A percentile compares a stretch with the other conserved stretches of the same genome.
Evolutionary conservation across 495 filamentous ascomycete genomes (phyloP).

Genomic region (Annulohypoxylon moriforme): DNA sequence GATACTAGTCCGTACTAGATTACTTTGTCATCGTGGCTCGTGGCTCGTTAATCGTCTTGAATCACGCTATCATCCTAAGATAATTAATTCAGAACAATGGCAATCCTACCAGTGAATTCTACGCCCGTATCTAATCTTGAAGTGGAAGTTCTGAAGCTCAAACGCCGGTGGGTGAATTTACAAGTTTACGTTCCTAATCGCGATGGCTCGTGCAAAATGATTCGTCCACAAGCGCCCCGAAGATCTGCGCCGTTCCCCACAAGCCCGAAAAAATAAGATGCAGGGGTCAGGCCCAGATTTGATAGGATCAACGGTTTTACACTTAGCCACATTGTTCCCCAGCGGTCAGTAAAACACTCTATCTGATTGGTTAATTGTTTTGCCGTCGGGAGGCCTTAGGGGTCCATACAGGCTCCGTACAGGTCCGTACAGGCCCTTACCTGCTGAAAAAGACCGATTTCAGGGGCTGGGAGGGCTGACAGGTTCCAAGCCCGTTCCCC

Average conservation of each 20-base stretch:
- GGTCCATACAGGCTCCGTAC: slow-evolving; percentile 4
- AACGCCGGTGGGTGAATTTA: slow-evolving; percentile 27
- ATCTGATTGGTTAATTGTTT: slow-evolving; percentile 36
- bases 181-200: slow-evolving; percentile 31
- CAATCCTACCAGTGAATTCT: slow-evolving; percentile 4
- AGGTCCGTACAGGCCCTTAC: slow-evolving; percentile 8
- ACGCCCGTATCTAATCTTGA: not conserved
- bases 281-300: slow-evolving; percentile 16
- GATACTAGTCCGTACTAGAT: not conserved
- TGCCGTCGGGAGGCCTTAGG: slow-evolving; percentile 10
- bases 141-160: slow-evolving; percentile 27
- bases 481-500: not conserved
- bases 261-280: slow-evolving; percentile 22
- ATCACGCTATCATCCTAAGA: slow-evolving; percentile 21
- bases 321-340: slow-evolving; percentile 14
- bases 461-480: slow-evolving; percentile 31
- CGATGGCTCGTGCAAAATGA: slow-evolving; percentile 20
- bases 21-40: slow-evolving; percentile 8
- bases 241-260: slow-evolving; percentile 19
- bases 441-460: slow-evolving; percentile 30
- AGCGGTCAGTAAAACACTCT: slow-evolving; percentile 2
- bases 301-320: slow-evolving; percentile 29
- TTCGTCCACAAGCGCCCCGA: slow-evolving; percentile 36
- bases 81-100: slow-evolving; percentile 1
- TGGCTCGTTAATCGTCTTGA: slow-evolving; percentile 8